Base-by-base conservation (phyloP, 2,329 filamentous ascomycete genomes). In the Amphichorda felina region DNA sequence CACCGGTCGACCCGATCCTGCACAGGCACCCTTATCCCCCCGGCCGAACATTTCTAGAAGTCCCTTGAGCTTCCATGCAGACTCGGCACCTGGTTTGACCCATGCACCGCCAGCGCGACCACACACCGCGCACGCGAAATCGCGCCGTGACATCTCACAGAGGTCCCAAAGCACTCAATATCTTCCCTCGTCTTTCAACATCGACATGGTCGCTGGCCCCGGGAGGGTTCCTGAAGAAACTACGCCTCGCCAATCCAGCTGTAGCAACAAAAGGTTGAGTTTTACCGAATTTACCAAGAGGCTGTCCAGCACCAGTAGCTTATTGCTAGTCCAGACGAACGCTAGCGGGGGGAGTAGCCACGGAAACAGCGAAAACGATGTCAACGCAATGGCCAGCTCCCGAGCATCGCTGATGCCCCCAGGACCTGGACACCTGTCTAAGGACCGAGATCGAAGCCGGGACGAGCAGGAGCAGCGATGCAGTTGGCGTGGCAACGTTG, bases 201-300 rank as follows among this genome's bases (percentile, higher is more conserved):
- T 19, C 7, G 29, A 33, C 24, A 17, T 11, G 26, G 21, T 25
- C n/a, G 28, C 28, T 4, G 28, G 33, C 8, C 9, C 35, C 9
- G 14, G 18, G 5, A 17, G 13, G 9, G 28, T 32, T 19, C 18
- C 35, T n/a, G 35, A 22, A 22, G 22, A 24, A 16, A 11, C 28
- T 6, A 35, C 35, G 10, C 47, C 71, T 43, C 66, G 69, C 22
- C 59, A 62, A 33, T 76, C 72, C 19, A 59, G 58, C 28, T 68
- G 66, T 34, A 74, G 68, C 49, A 56, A 58, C 32, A 77, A 76
- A 57, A 63, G 70, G 40, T 62, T 75, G 37, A 75, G 70, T 56
- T 75, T 79, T 43, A 70, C 64, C 44, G 74, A 79, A 36, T 73
- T 76, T 42, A 69, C 71, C 32, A 73, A 71, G 50, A 61, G 71